Conservation (phyloP, 176 grass and related monocot genomes). For the sorghum (Sorghum bicolor) region Sorghum_bicolor_NCBIv3 NC_012878.2:48088001-48088500, state of each 20-base stretch:
- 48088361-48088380: neutral
- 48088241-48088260: constrained; percentile 87
- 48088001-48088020: constrained; percentile 65
- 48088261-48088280: constrained; percentile 78
- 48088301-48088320: constrained; percentile 89
- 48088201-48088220: constrained; percentile 88
- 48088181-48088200: constrained; percentile 76
- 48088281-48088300: constrained; percentile 91
- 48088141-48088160: constrained; percentile 66
- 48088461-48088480: constrained; percentile 60
- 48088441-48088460: constrained; percentile 67
- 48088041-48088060: constrained; percentile 64
- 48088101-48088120: constrained; percentile 74
- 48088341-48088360: too few species aligned
- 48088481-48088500: constrained; percentile 61
- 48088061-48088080: constrained; percentile 77
- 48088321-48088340: constrained; percentile 51
- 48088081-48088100: constrained; percentile 78
- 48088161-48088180: constrained; percentile 65
- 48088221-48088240: constrained; percentile 76
- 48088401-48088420: neutral
- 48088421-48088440: constrained; percentile 59
- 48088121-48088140: constrained; percentile 77
- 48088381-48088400: neutral
- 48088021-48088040: constrained; percentile 57